Conservation (phyloP, 169 alveolate genomes). For the Cryptosporidium ubiquitum region DNA sequence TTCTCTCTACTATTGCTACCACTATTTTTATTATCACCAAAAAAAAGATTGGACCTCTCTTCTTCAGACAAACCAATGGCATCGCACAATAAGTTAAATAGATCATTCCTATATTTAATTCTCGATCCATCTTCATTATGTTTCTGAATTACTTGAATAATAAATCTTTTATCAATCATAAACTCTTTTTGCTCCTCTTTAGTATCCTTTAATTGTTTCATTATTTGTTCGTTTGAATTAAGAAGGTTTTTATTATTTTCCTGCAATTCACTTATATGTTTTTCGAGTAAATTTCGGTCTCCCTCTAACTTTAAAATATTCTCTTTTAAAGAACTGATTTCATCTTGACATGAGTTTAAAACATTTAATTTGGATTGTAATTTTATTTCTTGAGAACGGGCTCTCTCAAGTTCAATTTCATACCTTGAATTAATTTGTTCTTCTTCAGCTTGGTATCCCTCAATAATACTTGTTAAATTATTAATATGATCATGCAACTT, state of each 20-base stretch:
- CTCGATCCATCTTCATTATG: constrained; percentile 52
- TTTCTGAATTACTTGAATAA: constrained; percentile 44
- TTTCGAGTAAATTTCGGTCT: background rate
- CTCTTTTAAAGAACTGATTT: constrained; percentile 3
- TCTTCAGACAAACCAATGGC: constrained; percentile 46
- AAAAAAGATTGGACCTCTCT: constrained; percentile 1
- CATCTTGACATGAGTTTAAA: constrained; percentile 32
- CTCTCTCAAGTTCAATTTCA: constrained; percentile 69
- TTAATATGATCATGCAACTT: constrained; percentile 30
- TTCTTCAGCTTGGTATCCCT: constrained; percentile 69
- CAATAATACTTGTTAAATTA: constrained; percentile 63
- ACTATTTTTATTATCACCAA: background rate
- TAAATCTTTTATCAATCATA: constrained; percentile 54
- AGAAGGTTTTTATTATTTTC: constrained; percentile 55
- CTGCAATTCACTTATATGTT: background rate
- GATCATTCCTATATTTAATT: constrained; percentile 51
- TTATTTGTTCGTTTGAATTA: constrained; percentile 20
- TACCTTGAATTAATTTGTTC: constrained; percentile 57
- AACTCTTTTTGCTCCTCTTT: constrained; percentile 36
- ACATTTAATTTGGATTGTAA: background rate
- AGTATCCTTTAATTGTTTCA: constrained; percentile 5
- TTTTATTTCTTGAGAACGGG: constrained; percentile 26
- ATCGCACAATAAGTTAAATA: constrained; percentile 58
- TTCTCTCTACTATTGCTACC: constrained; percentile 16
- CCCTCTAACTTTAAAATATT: background rate